phyloP scores from a whole-genome alignment of 78 protist genomes.

The Emiliania huxleyi region DNA sequence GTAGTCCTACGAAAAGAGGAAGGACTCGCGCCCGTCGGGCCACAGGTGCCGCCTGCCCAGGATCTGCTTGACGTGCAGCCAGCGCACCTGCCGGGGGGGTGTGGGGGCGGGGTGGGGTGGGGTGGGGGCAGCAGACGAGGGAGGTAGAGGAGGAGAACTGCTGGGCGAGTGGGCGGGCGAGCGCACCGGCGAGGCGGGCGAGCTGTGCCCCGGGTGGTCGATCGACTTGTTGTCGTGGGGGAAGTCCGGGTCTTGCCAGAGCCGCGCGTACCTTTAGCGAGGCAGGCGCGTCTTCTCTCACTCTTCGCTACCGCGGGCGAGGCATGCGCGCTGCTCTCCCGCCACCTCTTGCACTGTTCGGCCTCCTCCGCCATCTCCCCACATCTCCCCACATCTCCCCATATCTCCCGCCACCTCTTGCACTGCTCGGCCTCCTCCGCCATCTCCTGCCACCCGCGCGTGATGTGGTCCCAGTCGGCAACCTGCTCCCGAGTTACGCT shows the following conservation, averaged over 20 bases:
- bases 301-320: too few species aligned
- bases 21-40: neutral
- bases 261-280: neutral
- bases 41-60: neutral
- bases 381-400: too few species aligned
- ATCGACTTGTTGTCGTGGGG: neutral
- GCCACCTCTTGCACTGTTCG: neutral
- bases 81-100: too few species aligned
- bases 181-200: too few species aligned
- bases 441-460: neutral
- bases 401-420: too few species aligned
- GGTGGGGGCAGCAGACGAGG: too few species aligned
- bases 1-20: neutral
- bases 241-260: neutral
- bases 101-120: too few species aligned
- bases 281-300: too few species aligned
- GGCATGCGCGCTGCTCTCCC: too few species aligned
- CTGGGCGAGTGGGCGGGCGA: too few species aligned
- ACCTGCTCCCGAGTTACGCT: too few species aligned
- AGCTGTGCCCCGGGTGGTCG: neutral
- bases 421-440: neutral
- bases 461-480: neutral
- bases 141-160: too few species aligned
- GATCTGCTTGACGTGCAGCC: neutral
- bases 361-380: neutral